Evolutionary conservation across 2,329 filamentous ascomycete genomes (phyloP).

Genomic region (Exophiala sp.): DNA sequence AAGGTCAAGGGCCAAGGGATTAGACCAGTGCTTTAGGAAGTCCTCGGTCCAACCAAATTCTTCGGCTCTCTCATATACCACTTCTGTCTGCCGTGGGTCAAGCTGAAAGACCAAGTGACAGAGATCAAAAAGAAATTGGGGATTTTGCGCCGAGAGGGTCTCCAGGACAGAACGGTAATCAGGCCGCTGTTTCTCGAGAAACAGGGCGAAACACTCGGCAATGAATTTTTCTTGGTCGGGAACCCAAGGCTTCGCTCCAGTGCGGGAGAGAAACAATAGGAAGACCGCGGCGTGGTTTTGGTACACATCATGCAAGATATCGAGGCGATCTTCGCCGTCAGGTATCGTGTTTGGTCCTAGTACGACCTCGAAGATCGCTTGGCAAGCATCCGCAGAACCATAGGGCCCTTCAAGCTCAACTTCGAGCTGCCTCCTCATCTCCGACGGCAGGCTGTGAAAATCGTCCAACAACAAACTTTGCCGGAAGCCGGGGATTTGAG

Average conservation of each 20-base stretch:
- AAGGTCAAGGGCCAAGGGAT: conserved; percentile 80
- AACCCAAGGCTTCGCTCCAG: conserved; percentile 45
- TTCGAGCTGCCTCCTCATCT: conserved; percentile 55
- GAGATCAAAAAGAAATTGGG: conserved; percentile 73
- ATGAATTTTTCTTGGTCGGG: conserved; percentile 46
- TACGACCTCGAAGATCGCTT: conserved; percentile 58
- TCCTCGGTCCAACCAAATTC: conserved; percentile 80
- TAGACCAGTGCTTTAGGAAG: conserved; percentile 64
- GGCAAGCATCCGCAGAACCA: conserved; percentile 78
- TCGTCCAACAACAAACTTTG: conserved; percentile 65
- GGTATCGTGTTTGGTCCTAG: conserved; percentile 42
- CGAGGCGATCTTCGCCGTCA: conserved; percentile 49
- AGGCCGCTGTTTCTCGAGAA: conserved; percentile 69
- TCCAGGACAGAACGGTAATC: conserved; percentile 85
- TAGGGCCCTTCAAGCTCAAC: conserved; percentile 76
- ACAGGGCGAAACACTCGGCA: conserved; percentile 61
- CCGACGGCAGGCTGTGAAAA: conserved; percentile 56
- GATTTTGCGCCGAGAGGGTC: conserved; percentile 85
- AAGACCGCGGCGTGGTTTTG: conserved; percentile 49
- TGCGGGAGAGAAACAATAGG: conserved; percentile 44
- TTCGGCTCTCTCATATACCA: conserved; percentile 72
- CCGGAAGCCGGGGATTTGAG: conserved; percentile 73
- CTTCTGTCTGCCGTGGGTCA: conserved; percentile 60
- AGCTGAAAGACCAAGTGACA: conserved; percentile 70
- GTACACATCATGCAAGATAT: conserved; percentile 56